These are phyloP conservation scores for Danielozyma ontarioensis DNA, from an alignment of 805 yeast genomes.

Conservation along the genomic window DNA sequence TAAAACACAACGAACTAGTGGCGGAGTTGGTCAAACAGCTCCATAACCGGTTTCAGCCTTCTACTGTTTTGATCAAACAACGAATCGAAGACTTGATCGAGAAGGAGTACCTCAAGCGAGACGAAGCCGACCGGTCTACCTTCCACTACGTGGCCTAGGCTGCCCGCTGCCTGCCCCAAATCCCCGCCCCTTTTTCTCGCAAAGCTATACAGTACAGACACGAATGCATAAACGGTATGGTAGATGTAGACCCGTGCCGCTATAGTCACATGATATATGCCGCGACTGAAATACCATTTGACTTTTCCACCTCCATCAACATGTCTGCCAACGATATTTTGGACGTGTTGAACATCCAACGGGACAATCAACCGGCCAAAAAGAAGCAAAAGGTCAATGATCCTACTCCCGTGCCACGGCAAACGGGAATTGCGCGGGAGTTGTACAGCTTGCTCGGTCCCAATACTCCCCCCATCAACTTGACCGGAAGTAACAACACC, in stretches of 20 bases:
- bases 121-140: conserved; percentile 49
- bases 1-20: conserved; percentile 62
- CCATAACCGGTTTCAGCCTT: conserved; percentile 61
- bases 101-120: conserved; percentile 75
- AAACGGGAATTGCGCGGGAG: conserved; percentile 83
- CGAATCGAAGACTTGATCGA: conserved; percentile 73
- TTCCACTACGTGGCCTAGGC: conserved; percentile 67
- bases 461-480: conserved; percentile 74
- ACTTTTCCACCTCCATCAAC: no score
- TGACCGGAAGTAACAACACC: conserved; percentile 26
- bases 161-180: no score
- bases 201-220: no score
- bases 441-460: conserved; percentile 85
- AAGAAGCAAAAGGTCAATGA: conserved; percentile 33
- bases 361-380: conserved; percentile 39
- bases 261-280: no score
- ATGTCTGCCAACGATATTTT: conserved; percentile 52
- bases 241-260: no score
- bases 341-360: conserved; percentile 69
- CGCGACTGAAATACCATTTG: no score
- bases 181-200: no score
- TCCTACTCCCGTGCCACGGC: conserved; percentile 14
- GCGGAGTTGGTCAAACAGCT: conserved; percentile 60
- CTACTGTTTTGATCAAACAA: conserved; percentile 59
- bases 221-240: no score